Base-by-base conservation (phyloP, 805 yeast species). In the Candida chauliodis region DNA sequence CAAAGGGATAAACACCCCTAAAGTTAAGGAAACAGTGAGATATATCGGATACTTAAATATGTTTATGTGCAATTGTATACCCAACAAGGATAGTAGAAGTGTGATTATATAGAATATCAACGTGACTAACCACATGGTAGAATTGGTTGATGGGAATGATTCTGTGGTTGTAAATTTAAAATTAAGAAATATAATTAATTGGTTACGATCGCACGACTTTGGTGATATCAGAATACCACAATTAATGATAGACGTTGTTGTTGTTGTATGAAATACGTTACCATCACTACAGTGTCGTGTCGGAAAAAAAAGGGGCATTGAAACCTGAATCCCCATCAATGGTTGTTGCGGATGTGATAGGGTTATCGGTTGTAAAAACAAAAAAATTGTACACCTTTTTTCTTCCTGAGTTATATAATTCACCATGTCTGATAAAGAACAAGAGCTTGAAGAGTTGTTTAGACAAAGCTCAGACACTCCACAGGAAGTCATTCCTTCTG, bases 1-100 rank as follows among this genome's bases (percentile, higher is more conserved):
- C 16, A 84, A 65, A 8, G 95, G 95, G 29, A 87, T 73, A 55
- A 76, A 81, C 7, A 86, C 74, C 11, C 95, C 81, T 30, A 80
- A 47, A 6, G 74, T 61, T 18, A 81, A 52, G 1, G 81, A 72
- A 1, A 71, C 44, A 34, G 69, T 57, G 31, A 79, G 61, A 44
- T 71, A 75, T 5, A 46, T 20, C 15, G 71, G 71, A 37, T 60
- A 61, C 37, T 49, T 51, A 45, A 55, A 54, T 9, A 69, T 37
- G 31, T 60, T 60, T 28, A 68, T 66, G 44, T 68, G 63, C 38
- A 51, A 52, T 34, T 53, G 63, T 25, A 65, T 58, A 23, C 69
- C 69, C 8, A 51, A 38, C 21, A 67, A 37, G 5, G 69, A 51
- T 28, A 58, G 43, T 6, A 49, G 43, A 11, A 62, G 50, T 1